These are phyloP conservation scores for Ogataea ganodermae DNA, from an alignment of 805 yeast species.

Conservation along the genomic window DNA sequence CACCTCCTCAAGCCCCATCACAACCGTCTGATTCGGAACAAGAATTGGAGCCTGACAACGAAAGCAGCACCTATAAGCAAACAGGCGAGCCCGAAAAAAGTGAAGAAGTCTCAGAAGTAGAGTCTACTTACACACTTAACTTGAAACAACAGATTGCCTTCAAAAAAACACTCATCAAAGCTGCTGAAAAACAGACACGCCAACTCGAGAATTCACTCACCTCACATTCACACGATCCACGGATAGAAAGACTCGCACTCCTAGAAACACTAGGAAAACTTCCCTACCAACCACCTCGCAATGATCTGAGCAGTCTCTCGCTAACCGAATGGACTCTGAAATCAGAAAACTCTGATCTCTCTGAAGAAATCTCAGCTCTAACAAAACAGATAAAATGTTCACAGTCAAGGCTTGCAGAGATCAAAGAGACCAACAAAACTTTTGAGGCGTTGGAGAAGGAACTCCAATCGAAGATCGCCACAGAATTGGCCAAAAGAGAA, in stretches of 20 bases:
- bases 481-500: conserved; percentile 10
- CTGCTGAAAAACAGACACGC: conserved; percentile 22
- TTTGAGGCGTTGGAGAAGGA: conserved; percentile 12
- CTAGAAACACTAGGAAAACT: conserved; percentile 27
- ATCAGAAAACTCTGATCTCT: conserved; percentile 15
- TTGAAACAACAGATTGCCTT: conserved; percentile 26
- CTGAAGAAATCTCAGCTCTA: conserved; percentile 5
- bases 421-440: conserved; percentile 9
- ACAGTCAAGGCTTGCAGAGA: conserved; percentile 3
- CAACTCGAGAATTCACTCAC: conserved; percentile 5
- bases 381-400: conserved; percentile 2
- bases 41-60: neutral
- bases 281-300: conserved; percentile 33
- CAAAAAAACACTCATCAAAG: conserved; percentile 23
- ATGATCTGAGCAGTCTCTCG: conserved; percentile 31
- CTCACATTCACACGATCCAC: neutral
- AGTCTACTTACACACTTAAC: conserved; percentile 21
- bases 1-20: conserved; percentile 1
- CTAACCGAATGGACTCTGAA: conserved; percentile 24
- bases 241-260: conserved; percentile 23
- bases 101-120: conserved; percentile 1
- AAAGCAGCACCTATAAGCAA: neutral
- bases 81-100: neutral
- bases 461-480: conserved; percentile 10
- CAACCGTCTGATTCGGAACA: neutral